Conservation (phyloP, 129 eudicot genomes). For the Helianthus annuus region DNA sequence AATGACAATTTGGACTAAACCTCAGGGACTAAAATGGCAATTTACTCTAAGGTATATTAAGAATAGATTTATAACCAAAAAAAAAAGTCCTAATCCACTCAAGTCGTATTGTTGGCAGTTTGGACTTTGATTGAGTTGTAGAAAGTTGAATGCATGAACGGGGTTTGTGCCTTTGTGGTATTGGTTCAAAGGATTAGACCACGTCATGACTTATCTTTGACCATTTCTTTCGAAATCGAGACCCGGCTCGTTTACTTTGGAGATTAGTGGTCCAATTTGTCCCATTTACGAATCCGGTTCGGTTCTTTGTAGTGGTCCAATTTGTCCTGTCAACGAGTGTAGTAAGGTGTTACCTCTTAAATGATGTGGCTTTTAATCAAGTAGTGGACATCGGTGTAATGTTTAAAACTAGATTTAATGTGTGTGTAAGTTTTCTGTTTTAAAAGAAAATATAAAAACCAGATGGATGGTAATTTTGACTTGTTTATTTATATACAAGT, state of each 20-base stretch:
- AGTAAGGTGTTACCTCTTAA: no score
- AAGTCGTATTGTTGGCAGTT: background rate
- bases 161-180: background rate
- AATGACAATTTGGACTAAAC: no score
- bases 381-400: no score
- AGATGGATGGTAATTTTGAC: no score
- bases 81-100: background rate
- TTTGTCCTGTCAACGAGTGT: background rate
- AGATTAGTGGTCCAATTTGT: background rate
- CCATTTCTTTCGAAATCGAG: background rate
- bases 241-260: background rate
- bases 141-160: conserved; percentile 5
- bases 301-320: background rate
- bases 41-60: no score
- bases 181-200: background rate
- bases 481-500: no score
- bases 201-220: background rate
- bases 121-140: background rate
- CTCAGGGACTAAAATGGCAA: no score
- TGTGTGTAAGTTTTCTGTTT: no score
- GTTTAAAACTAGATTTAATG: no score
- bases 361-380: no score
- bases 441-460: no score
- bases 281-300: background rate
- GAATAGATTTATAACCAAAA: no score